Percentiles rank a stretch among this genome's conserved stretches.
Evolutionary conservation across 495 filamentous ascomycete genomes (phyloP).

Genomic region (Xylaria intraflava): DNA sequence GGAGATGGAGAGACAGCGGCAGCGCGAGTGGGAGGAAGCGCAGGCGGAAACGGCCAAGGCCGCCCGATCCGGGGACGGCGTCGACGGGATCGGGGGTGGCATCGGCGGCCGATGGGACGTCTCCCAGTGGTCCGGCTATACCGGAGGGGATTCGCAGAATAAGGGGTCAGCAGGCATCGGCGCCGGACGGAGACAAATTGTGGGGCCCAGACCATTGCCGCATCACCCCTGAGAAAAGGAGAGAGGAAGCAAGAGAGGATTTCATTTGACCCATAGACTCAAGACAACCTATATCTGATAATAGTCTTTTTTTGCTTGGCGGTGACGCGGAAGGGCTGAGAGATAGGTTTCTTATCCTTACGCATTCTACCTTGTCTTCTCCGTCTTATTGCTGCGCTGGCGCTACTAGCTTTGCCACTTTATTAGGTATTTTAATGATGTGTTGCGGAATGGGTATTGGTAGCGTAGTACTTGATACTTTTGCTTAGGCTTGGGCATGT

Average conservation of each 20-base stretch:
- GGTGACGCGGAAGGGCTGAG: background rate
- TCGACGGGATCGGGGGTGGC: conserved; percentile 49
- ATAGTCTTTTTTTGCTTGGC: background rate
- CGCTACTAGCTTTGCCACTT: too few species aligned
- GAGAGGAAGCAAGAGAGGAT: background rate
- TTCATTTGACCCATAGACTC: background rate
- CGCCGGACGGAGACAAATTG: conserved; percentile 73
- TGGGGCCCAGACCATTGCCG: conserved; percentile 63
- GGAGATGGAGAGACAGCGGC: conserved; percentile 88
- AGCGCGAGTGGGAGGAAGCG: conserved; percentile 91
- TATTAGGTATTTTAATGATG: too few species aligned
- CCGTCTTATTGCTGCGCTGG: too few species aligned
- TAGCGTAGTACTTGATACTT: too few species aligned
- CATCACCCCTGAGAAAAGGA: conserved; percentile 12
- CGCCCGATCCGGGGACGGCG: conserved; percentile 39
- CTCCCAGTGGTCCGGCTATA: conserved; percentile 74
- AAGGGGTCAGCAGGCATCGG: conserved; percentile 62
- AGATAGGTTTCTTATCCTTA: background rate
- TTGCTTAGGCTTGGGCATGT: too few species aligned
- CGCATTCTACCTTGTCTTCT: too few species aligned
- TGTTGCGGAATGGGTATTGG: too few species aligned
- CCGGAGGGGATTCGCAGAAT: conserved; percentile 81
- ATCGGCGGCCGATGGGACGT: conserved; percentile 73
- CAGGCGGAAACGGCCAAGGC: conserved; percentile 65
- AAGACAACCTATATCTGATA: background rate